Evolutionary conservation across 2,329 filamentous ascomycete species (phyloP).

Genomic region (Zasmidium cellare): DNA sequence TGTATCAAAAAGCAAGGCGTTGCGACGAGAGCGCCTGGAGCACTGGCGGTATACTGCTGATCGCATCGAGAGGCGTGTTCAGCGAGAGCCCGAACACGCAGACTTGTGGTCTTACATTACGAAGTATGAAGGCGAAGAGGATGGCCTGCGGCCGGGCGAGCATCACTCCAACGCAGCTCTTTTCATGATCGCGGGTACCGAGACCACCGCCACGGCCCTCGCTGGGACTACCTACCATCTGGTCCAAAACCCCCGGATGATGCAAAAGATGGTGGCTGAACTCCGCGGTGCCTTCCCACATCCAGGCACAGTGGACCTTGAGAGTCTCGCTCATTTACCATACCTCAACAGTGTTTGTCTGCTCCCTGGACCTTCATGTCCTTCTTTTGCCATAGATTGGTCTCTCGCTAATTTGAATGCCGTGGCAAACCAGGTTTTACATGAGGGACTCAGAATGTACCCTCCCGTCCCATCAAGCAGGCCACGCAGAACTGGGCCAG

Average conservation of each 20-base stretch:
- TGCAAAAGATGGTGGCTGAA: not conserved
- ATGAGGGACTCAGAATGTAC: not conserved
- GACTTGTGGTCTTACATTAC: conserved; percentile 34
- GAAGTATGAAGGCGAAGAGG: conserved; percentile 20
- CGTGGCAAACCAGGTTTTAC: too few species aligned
- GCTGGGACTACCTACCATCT: not conserved
- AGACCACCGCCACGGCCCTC: conserved; percentile 23
- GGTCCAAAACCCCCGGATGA: not conserved
- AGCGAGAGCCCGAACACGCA: conserved; percentile 14
- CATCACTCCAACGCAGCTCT: conserved; percentile 33
- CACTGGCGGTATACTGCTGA: conserved; percentile 18
- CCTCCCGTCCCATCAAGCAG: not conserved
- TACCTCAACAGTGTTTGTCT: not conserved
- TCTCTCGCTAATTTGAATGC: too few species aligned
- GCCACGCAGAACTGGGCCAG: not conserved
- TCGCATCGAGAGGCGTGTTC: conserved; percentile 29
- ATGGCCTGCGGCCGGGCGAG: conserved; percentile 27
- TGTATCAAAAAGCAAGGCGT: too few species aligned
- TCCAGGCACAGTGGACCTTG: not conserved
- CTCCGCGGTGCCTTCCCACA: not conserved
- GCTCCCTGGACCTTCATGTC: too few species aligned
- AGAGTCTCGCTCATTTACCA: not conserved
- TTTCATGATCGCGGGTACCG: conserved; percentile 40
- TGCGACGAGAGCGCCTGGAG: not conserved
- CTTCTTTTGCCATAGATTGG: too few species aligned